phyloP scores from a whole-genome alignment of 805 yeast genomes.

The Lachancea waltii region DNA sequence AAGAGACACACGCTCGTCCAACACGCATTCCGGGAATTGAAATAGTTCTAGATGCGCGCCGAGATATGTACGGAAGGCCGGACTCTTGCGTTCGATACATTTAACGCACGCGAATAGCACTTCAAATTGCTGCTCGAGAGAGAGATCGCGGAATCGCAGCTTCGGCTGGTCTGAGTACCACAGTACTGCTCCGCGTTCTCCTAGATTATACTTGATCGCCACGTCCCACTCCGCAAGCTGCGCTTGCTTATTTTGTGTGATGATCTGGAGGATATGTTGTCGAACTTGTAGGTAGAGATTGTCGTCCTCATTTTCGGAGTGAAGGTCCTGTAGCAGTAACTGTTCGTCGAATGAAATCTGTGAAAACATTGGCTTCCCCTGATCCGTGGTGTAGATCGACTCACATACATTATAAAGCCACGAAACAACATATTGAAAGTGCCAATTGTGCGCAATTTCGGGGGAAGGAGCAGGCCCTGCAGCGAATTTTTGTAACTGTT shows the following conservation, averaged over 20 bases:
- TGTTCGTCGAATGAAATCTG: slow-evolving; percentile 29
- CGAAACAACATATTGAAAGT: slow-evolving; percentile 29
- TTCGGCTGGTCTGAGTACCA: slow-evolving; percentile 8
- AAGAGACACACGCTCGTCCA: slow-evolving; percentile 14
- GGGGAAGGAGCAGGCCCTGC: slow-evolving; percentile 8
- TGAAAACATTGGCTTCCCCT: slow-evolving; percentile 26
- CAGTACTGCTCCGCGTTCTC: slow-evolving; percentile 4
- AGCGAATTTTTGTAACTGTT: slow-evolving; percentile 19
- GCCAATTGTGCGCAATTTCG: slow-evolving; percentile 21
- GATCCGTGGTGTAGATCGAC: slow-evolving; percentile 19
- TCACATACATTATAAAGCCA: slow-evolving; percentile 32
- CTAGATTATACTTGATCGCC: slow-evolving; percentile 19
- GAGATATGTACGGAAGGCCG: slow-evolving; percentile 27
- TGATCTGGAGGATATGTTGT: slow-evolving; percentile 18
- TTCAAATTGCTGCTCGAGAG: slow-evolving; percentile 23
- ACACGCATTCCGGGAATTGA: slow-evolving; percentile 20
- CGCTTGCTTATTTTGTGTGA: slow-evolving; percentile 22
- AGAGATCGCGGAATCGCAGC: slow-evolving; percentile 11
- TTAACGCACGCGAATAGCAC: slow-evolving; percentile 24
- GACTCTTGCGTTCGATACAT: slow-evolving; percentile 26
- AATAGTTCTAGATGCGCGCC: slow-evolving; percentile 23
- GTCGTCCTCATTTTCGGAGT: slow-evolving; percentile 8
- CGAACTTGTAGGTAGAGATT: slow-evolving; percentile 16
- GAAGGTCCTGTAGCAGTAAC: slow-evolving; percentile 20
- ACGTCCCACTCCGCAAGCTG: slow-evolving; percentile 25